phyloP scores from a whole-genome alignment of 176 grass and related monocot species.

The Luzula sylvatica region DNA sequence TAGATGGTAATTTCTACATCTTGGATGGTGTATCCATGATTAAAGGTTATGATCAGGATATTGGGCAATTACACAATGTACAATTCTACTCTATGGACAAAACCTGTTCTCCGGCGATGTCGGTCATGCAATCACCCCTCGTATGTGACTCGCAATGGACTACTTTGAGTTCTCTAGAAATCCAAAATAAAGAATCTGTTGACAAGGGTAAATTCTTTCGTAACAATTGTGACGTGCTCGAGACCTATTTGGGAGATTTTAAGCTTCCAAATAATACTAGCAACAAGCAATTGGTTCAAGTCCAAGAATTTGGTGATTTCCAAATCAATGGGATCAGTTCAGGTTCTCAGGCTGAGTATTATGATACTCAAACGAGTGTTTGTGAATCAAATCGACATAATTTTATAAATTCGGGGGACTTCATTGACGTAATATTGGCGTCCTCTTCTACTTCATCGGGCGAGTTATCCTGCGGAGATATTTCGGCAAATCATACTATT shows the following conservation, averaged over 20 bases:
- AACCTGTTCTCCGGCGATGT: too few species aligned
- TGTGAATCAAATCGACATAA: conserved; percentile 1
- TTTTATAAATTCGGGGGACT: conserved; percentile 26
- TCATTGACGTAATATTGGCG: conserved; percentile 66
- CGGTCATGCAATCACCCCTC: neutral
- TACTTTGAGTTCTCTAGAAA: conserved; percentile 6
- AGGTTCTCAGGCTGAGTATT: neutral
- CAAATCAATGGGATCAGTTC: neutral
- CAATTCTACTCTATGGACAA: neutral
- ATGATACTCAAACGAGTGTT: conserved; percentile 7
- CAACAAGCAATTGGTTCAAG: neutral
- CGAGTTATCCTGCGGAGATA: conserved; percentile 32
- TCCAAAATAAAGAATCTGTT: neutral
- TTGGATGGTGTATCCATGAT: conserved; percentile 24
- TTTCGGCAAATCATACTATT: conserved; percentile 33
- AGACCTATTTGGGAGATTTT: neutral
- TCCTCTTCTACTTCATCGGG: conserved; percentile 49
- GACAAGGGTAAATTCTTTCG: conserved; percentile 1
- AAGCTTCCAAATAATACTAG: neutral
- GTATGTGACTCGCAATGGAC: conserved; percentile 15
- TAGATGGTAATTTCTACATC: conserved; percentile 60
- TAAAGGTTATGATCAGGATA: conserved; percentile 18
- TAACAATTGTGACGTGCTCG: neutral
- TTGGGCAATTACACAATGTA: conserved; percentile 15
- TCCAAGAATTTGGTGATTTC: conserved; percentile 7